phyloP scores from a whole-genome alignment of 306 rosid species.

The Glycyrrhiza uralensis region DNA sequence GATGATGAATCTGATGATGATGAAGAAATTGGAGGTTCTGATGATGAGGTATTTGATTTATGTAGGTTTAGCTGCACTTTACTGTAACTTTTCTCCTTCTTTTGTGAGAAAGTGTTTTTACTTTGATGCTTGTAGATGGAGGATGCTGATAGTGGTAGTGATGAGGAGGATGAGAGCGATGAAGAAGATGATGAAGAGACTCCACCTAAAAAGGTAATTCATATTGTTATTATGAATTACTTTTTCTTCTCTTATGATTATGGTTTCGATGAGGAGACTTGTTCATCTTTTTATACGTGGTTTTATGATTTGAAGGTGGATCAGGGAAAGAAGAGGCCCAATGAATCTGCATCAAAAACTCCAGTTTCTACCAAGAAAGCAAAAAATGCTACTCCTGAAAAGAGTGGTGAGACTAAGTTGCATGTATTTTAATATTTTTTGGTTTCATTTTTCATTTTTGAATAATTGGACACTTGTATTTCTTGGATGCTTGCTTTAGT shows the following conservation, averaged over 20 bases:
- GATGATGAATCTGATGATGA: conserved; percentile 48
- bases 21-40: conserved; percentile 35
- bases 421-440: neutral
- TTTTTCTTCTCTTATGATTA: neutral
- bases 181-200: conserved; percentile 49
- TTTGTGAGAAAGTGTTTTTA: too few species aligned
- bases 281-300: neutral
- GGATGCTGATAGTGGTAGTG: conserved; percentile 38
- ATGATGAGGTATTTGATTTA: conserved; percentile 41
- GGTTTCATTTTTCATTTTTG: neutral
- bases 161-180: conserved; percentile 41
- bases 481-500: neutral
- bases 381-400: conserved; percentile 61
- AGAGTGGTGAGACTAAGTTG: conserved; percentile 52
- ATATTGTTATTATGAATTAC: neutral
- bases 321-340: conserved; percentile 60
- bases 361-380: conserved; percentile 68
- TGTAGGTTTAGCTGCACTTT: neutral
- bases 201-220: conserved; percentile 61
- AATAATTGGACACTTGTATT: neutral
- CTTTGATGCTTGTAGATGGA: conserved; percentile 49
- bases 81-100: neutral
- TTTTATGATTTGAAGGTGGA: conserved; percentile 33
- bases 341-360: conserved; percentile 59
- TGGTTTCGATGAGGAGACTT: neutral